Evolutionary conservation across 139 green algal species (phyloP), one percentile per base, ranked within the genome.

Genomic region (Trebouxia sp.): DNA sequence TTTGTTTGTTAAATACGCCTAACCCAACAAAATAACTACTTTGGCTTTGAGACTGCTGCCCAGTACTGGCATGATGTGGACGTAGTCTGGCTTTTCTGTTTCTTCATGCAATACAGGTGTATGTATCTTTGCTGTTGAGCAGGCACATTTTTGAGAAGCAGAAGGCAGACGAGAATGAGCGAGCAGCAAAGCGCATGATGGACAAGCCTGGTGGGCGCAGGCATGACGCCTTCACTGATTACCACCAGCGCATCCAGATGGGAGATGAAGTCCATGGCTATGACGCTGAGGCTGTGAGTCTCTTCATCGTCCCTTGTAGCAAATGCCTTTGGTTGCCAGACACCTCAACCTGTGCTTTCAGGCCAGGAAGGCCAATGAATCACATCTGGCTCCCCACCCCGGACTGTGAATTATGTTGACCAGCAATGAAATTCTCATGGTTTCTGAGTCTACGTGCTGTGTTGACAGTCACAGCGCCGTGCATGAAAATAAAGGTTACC

Each of bases 111-210:
- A 32, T 69, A 17, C 56, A 28, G 6, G 14, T 39, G 22, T 32
- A 6, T 35, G 22, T 45, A 43, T 14, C 24, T 74, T 11, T n/a
- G n/a, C n/a, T n/a, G n/a, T n/a, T n/a, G n/a, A n/a, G n/a, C 75
- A 80, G 75, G 75, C 41, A 80, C 14, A 30, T 53, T 5, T 80
- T 80, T 72, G 75, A 80, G 37, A 47, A 70, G 51, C 75, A 80
- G 24, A 80, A 80, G 28, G 51, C 51, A 1, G 32, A 41, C 22
- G 75, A 80, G n/a, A 80, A 80, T 38, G 51, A 80, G 51, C 26
- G 48, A 12, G 51, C 35, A 32, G 50, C 38, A 26, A 50, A 70
- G 48, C 75, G 53, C 41, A 72, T 80, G 51, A 70, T 47, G 24
- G 51, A 62, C 24, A 70, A 51, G n/a, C 75, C 75, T 28, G 15